Base-by-base conservation (phyloP, 352 stramenopile species). In the Phytophthora pini region DNA sequence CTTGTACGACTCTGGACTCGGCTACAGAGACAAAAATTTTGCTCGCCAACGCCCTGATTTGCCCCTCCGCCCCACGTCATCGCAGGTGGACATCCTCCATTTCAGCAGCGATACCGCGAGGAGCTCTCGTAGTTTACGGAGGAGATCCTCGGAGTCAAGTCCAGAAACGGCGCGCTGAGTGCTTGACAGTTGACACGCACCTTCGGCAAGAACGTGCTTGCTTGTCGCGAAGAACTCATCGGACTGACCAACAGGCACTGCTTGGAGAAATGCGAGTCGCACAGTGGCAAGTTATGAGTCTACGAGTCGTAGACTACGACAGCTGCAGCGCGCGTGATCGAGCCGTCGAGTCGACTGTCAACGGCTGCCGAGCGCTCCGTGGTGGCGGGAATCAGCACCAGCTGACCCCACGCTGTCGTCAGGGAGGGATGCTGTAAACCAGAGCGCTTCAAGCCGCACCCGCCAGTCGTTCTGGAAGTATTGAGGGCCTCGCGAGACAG, bases 371-470 rank as follows among this genome's bases (percentile, higher is more conserved):
- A 45, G 40, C 50, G 57, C 47, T 58, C 51, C 57, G 57, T 36
- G 13, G 15, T 13, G 38, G 31, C 29, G 57, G 56, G 57, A 65
- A 53, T 64, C 56, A 64, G 56, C 45, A 56, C 49, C 56, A 54
- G 55, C 55, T 56, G 57, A 17, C 46, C 57, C 12, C 57, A 20
- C 46, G 46, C 57, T 59, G 47, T 65, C 57, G 57, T 65, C 31
- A 36, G 58, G 48, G 58, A 54, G 58, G 40, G 48, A 60, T 65
- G 48, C 47, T 46, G 45, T 34, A 46, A 45, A 31, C 56, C 12
- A 55, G 32, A 10, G 13, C 38, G 38, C 38, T 43, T 43, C 31
- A 36, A 36, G 31, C 11, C 31, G 31, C 36, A 9, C 36, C 13
- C 12, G 34, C 58, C 58, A 59, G 40, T 43, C 47, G 15, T 59